Conservation (phyloP, 2,329 filamentous ascomycete species). For the Sporothrix globosa region DNA sequence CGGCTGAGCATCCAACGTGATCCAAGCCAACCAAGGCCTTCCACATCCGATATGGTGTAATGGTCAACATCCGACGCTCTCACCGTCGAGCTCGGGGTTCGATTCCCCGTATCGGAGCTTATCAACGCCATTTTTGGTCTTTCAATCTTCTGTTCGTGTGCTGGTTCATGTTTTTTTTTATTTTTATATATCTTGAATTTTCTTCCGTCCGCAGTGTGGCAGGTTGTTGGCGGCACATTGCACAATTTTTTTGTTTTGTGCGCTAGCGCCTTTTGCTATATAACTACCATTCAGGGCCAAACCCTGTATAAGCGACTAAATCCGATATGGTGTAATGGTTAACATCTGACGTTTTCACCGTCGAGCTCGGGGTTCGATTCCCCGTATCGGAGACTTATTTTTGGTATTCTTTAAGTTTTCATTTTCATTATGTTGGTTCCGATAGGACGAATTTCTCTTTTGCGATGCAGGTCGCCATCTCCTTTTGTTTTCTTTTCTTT, state of each 20-base stretch:
- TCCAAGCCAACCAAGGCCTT: conserved; percentile 2
- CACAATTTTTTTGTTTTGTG: neutral
- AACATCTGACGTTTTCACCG: conserved; percentile 37
- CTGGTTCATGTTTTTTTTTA: neutral
- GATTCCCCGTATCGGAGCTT: conserved; percentile 36
- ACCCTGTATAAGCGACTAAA: neutral
- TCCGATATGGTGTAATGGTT: conserved; percentile 37
- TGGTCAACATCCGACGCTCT: conserved; percentile 37
- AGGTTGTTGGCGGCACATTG: neutral
- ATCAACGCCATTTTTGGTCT: conserved; percentile 16
- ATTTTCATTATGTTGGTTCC: no score
- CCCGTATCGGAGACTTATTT: conserved; percentile 35
- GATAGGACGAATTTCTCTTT: neutral
- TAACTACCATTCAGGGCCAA: neutral
- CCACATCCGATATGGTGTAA: conserved; percentile 37
- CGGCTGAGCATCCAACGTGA: conserved; percentile 19
- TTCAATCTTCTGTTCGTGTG: neutral
- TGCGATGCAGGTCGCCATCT: no score
- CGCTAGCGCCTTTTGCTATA: neutral
- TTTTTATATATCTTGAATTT: neutral
- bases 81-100: conserved; percentile 37
- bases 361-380: conserved; percentile 37
- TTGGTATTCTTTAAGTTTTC: conserved; percentile 9
- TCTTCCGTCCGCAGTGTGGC: neutral
- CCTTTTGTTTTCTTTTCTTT: neutral